Percentiles rank a stretch among this genome's conserved stretches.
Conservation (phyloP, 257 asterid genomes). For the Salvia splendens region DNA sequence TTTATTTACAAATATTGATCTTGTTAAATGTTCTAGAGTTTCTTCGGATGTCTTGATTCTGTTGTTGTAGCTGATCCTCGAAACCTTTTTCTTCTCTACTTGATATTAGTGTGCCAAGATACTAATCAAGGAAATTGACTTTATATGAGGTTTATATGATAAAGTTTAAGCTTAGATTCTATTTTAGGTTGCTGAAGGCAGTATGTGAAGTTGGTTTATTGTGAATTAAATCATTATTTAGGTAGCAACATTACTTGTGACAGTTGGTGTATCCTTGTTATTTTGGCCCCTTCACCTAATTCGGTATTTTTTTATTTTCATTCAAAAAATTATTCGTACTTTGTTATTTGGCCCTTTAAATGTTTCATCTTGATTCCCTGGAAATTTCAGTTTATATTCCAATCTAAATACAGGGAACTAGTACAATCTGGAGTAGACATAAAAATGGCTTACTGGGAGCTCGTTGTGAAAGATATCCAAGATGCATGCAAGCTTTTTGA, state of each 20-base stretch:
- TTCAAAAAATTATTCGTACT: neutral
- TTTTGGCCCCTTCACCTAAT: slow-evolving; percentile 16
- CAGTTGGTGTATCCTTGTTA: slow-evolving; percentile 12
- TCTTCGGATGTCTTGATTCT: neutral
- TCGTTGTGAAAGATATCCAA: slow-evolving; percentile 96
- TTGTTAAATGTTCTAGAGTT: neutral
- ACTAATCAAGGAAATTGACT: neutral
- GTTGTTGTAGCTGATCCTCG: neutral
- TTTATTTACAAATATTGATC: slow-evolving; percentile 15
- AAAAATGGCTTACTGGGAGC: slow-evolving; percentile 94
- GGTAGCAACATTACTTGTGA: slow-evolving; percentile 4
- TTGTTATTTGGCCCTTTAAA: neutral
- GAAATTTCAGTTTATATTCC: slow-evolving; percentile 6
- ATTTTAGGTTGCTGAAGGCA: too few species aligned
- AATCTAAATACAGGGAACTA: slow-evolving; percentile 69
- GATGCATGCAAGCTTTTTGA: slow-evolving; percentile 99
- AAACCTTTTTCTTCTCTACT: neutral
- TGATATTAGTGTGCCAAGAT: neutral
- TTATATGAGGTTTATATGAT: neutral
- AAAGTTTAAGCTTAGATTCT: too few species aligned
- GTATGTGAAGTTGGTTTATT: slow-evolving; percentile 20
- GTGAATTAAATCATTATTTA: neutral
- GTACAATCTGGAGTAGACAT: slow-evolving; percentile 91
- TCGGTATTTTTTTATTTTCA: neutral
- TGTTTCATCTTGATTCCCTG: neutral